A percentile compares a stretch with the other conserved stretches of the same genome.
These are phyloP conservation scores for Colletotrichum theobromicola DNA, from an alignment of 2,329 filamentous ascomycete genomes.

Conservation along the genomic window DNA sequence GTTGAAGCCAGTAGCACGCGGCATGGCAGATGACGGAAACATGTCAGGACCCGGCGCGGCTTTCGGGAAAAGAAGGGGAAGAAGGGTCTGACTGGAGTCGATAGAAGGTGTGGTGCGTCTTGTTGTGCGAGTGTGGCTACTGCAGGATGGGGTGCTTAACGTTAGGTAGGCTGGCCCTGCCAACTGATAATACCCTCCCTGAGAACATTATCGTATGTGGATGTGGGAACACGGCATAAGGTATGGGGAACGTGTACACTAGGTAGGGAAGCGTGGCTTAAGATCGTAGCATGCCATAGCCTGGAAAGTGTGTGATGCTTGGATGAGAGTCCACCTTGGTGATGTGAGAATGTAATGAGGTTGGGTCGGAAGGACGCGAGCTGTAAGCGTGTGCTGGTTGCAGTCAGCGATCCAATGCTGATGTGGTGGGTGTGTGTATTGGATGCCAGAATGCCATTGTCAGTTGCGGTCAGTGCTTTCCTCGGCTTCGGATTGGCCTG, in stretches of 20 bases:
- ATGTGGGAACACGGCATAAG: not conserved
- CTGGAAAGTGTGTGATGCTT: not conserved
- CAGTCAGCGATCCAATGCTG: no score
- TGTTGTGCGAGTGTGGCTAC: conserved; percentile 7
- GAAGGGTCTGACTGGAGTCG: not conserved
- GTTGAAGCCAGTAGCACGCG: not conserved
- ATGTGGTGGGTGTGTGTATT: not conserved
- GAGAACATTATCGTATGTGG: not conserved
- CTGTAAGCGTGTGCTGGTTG: not conserved
- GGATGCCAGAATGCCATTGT: not conserved
- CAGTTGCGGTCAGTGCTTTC: not conserved
- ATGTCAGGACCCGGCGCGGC: not conserved
- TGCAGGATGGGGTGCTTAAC: not conserved
- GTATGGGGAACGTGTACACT: not conserved
- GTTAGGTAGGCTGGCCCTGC: not conserved
- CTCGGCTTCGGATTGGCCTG: not conserved
- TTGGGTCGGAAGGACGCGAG: not conserved
- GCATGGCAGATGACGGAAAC: not conserved
- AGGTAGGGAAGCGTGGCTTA: not conserved
- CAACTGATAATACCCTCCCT: not conserved
- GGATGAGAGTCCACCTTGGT: not conserved
- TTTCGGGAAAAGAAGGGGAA: not conserved
- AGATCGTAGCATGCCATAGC: conserved; percentile 8
- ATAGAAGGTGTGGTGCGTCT: conserved; percentile 1
- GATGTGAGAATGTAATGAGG: conserved; percentile 1